Conservation (phyloP, 2,329 filamentous ascomycete species). For the Fusarium irregulare region DNA sequence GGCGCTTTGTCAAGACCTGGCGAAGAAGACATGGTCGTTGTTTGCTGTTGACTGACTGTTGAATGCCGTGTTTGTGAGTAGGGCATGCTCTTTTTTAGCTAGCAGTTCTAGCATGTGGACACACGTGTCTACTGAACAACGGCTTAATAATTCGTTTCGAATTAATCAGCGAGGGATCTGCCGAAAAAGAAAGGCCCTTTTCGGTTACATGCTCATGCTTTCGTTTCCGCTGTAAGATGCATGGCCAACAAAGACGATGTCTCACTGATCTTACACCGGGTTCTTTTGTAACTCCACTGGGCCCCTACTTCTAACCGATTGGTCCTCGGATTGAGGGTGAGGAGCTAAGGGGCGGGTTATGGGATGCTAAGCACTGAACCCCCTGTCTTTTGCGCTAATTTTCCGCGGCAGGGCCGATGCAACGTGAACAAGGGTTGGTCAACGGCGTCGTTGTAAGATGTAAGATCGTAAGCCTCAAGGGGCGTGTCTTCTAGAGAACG, state of each 20-base stretch:
- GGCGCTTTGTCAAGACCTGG: neutral
- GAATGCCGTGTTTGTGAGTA: neutral
- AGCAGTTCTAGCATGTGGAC: neutral
- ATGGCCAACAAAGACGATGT: neutral
- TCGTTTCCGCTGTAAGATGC: neutral
- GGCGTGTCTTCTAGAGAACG: neutral
- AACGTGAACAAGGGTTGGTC: neutral
- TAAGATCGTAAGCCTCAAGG: neutral
- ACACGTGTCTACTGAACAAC: neutral
- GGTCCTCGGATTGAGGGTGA: neutral
- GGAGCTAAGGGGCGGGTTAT: neutral
- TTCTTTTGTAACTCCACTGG: constrained; percentile 6
- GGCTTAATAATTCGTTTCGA: constrained; percentile 8
- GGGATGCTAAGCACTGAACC: neutral
- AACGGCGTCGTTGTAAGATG: neutral
- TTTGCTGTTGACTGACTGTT: neutral
- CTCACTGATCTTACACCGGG: constrained; percentile 2
- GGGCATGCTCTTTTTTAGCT: constrained; percentile 4
- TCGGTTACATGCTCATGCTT: constrained; percentile 1
- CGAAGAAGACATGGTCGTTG: constrained; percentile 4
- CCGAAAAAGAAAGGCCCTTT: constrained; percentile 2
- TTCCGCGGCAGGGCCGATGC: neutral
- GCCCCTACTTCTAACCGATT: neutral
- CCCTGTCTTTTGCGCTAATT: constrained; percentile 1
- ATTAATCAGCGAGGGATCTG: constrained; percentile 8